These are phyloP conservation scores for Silybum marianum DNA, from an alignment of 129 eudicot genomes.

Conservation along the genomic window DNA sequence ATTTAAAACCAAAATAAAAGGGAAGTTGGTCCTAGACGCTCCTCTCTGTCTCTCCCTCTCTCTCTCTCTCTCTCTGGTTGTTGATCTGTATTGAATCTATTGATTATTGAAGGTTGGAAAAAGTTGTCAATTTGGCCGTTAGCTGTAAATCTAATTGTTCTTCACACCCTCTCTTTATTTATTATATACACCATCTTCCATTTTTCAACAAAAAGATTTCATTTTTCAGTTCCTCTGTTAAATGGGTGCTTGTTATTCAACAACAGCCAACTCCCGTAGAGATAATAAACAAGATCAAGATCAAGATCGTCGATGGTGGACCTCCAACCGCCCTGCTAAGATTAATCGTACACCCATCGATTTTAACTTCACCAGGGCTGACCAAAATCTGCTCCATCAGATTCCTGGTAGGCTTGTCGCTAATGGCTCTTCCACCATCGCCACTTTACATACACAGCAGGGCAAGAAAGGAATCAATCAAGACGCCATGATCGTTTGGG, in stretches of 20 bases:
- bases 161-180: background rate
- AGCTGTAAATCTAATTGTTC: slow-evolving; percentile 17
- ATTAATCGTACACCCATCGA: slow-evolving; percentile 1
- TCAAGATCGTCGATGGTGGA: slow-evolving; percentile 3
- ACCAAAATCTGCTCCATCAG: slow-evolving; percentile 1
- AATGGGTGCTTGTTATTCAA: slow-evolving; percentile 34
- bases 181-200: background rate
- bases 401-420: slow-evolving; percentile 12
- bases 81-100: slow-evolving; percentile 29
- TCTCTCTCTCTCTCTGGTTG: slow-evolving; percentile 13
- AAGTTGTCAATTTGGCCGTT: slow-evolving; percentile 25
- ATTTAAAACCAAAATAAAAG: background rate
- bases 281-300: background rate
- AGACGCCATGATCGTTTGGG: slow-evolving; percentile 88
- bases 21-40: background rate
- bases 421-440: slow-evolving; percentile 10
- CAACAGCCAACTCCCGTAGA: background rate
- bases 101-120: slow-evolving; percentile 23
- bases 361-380: slow-evolving; percentile 1
- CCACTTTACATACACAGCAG: slow-evolving; percentile 15
- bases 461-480: slow-evolving; percentile 62
- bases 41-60: too few relatives aligned
- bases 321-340: background rate
- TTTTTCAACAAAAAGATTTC: background rate
- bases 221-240: background rate